A percentile compares a stretch with the other conserved stretches of the same genome.
Evolutionary conservation across 148 eudicot species (phyloP).

Genomic region (Euryodendron excelsum): DNA sequence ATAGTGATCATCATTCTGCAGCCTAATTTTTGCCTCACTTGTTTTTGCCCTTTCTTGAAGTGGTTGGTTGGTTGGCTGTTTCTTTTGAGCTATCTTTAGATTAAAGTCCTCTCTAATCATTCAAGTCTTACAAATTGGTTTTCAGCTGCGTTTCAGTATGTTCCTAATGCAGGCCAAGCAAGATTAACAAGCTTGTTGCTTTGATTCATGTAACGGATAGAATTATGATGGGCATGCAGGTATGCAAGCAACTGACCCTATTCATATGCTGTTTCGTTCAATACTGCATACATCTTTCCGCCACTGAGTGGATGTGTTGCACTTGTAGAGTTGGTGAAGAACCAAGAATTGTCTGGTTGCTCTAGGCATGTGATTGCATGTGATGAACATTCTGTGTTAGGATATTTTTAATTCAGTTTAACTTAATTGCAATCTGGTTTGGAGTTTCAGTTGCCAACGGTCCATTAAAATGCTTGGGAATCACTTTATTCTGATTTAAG

Average conservation of each 20-base stretch:
- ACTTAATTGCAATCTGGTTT: background rate
- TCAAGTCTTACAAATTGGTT: background rate
- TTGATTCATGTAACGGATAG: background rate
- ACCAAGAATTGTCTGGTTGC: too few relatives aligned
- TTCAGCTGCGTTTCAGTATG: background rate
- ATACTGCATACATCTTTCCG: too few relatives aligned
- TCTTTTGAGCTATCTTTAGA: background rate
- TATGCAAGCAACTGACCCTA: too few relatives aligned
- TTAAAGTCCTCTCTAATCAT: background rate
- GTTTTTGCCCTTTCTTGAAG: background rate
- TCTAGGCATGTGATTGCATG: too few relatives aligned
- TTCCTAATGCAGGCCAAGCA: background rate
- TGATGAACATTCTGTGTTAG: too few relatives aligned
- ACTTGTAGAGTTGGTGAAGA: too few relatives aligned
- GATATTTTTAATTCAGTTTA: too few relatives aligned
- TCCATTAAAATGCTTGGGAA: background rate
- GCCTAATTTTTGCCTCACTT: background rate
- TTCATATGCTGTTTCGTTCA: too few relatives aligned
- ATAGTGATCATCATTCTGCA: background rate
- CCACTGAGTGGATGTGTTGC: too few relatives aligned
- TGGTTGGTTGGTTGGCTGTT: background rate
- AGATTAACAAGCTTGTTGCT: background rate
- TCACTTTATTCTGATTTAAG: background rate
- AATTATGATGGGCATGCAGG: background rate
- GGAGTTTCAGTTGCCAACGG: background rate